phyloP scores from a whole-genome alignment of 2,329 filamentous ascomycete species.

The Ophiostoma sp. region DNA sequence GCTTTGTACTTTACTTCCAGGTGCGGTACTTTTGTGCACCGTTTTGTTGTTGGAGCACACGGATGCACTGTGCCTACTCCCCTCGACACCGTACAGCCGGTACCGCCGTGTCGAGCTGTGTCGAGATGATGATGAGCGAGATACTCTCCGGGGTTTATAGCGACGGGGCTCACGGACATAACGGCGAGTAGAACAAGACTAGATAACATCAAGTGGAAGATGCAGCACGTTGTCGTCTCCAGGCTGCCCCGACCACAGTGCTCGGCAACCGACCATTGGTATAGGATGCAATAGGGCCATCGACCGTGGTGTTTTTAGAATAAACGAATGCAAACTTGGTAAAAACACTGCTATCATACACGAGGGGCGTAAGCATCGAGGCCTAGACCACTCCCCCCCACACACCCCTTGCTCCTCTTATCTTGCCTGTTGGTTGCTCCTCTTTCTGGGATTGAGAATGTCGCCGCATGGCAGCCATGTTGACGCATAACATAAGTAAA shows the following conservation, averaged over 20 bases:
- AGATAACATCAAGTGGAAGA: background rate
- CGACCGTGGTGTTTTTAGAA: background rate
- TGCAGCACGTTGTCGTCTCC: background rate
- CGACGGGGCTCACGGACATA: slow-evolving; percentile 1
- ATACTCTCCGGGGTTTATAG: background rate
- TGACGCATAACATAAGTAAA: background rate
- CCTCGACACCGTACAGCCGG: background rate
- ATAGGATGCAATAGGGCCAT: background rate
- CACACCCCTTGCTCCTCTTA: background rate
- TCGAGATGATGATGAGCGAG: no score
- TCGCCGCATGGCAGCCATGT: background rate
- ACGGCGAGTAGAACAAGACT: background rate
- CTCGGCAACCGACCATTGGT: background rate
- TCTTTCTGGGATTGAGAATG: background rate
- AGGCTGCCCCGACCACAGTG: background rate
- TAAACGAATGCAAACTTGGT: background rate
- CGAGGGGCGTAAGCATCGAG: background rate
- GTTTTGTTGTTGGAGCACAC: background rate
- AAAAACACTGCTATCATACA: background rate
- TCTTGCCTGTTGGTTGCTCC: background rate
- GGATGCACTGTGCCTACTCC: background rate
- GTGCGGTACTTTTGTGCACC: background rate
- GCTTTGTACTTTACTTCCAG: background rate
- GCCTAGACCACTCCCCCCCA: background rate
- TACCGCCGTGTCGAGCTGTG: background rate